These are phyloP conservation scores for Chlorella vulgaris DNA, from an alignment of 139 green algal genomes.

Conservation along the genomic window DNA sequence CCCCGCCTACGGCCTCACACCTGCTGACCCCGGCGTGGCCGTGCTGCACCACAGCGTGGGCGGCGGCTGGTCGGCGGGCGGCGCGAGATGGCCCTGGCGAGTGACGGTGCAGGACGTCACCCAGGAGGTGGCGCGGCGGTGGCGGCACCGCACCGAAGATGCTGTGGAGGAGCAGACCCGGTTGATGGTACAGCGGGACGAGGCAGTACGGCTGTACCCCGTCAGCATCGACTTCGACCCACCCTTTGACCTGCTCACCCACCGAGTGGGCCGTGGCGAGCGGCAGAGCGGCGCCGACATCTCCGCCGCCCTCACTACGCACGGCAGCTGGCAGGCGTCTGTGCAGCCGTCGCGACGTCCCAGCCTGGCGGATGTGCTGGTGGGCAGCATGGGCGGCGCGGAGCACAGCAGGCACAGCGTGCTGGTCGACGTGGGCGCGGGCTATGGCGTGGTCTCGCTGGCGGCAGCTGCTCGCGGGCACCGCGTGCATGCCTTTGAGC, in stretches of 20 bases:
- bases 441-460: slow-evolving; percentile 77
- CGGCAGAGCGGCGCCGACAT: slow-evolving; percentile 65
- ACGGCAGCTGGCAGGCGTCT: slow-evolving; percentile 78
- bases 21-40: slow-evolving; percentile 55
- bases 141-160: slow-evolving; percentile 3
- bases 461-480: slow-evolving; percentile 77
- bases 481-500: slow-evolving; percentile 77
- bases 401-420: slow-evolving; percentile 14
- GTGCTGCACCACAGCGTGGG: slow-evolving; percentile 78
- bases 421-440: slow-evolving; percentile 76
- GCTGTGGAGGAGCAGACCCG: background rate
- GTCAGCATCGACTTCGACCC: slow-evolving; percentile 70
- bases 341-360: slow-evolving; percentile 58
- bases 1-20: slow-evolving; percentile 45
- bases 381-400: slow-evolving; percentile 64
- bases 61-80: slow-evolving; percentile 28
- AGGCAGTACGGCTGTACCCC: slow-evolving; percentile 56
- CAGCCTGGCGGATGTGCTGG: slow-evolving; percentile 75
- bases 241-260: slow-evolving; percentile 75
- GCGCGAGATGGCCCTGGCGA: slow-evolving; percentile 4
- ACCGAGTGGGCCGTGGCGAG: slow-evolving; percentile 36
- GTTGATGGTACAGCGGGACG: slow-evolving; percentile 23
- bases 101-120: slow-evolving; percentile 7
- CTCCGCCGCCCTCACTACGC: slow-evolving; percentile 57
- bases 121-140: background rate